Conservation (phyloP, 2,329 filamentous ascomycete genomes). For the Emericellopsis atlantica region DNA sequence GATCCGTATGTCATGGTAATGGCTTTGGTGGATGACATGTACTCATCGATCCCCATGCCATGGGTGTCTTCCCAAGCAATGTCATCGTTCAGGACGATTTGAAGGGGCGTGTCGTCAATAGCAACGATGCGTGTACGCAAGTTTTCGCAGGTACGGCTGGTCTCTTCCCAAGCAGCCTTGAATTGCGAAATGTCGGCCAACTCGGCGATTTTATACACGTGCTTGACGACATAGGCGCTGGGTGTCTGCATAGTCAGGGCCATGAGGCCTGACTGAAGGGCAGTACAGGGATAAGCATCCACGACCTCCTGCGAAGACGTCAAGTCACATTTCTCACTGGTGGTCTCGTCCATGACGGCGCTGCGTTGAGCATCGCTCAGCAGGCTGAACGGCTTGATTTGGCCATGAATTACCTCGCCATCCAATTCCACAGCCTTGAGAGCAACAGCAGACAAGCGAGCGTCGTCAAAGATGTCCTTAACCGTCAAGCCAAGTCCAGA, state of each 20-base stretch:
- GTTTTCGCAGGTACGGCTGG: constrained; percentile 1
- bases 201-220: constrained; percentile 5
- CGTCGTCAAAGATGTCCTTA: constrained; percentile 6
- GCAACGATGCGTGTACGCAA: constrained; percentile 2
- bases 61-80: neutral
- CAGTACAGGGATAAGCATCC: constrained; percentile 2
- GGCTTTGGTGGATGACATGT: neutral
- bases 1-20: constrained; percentile 1
- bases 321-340: neutral
- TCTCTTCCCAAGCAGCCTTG: constrained; percentile 12
- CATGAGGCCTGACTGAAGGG: constrained; percentile 13
- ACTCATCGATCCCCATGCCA: neutral
- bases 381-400: neutral
- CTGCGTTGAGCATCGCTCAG: neutral
- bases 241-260: constrained; percentile 14
- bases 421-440: neutral
- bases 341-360: neutral
- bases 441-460: constrained; percentile 3
- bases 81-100: neutral
- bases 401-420: neutral
- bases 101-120: neutral
- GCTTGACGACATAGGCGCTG: constrained; percentile 16
- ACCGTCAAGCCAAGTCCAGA: constrained; percentile 4
- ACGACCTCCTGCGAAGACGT: neutral
- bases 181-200: constrained; percentile 9